These are phyloP conservation scores for Penicillium sp. DNA, from an alignment of 2,329 filamentous ascomycete genomes.

Conservation along the genomic window DNA sequence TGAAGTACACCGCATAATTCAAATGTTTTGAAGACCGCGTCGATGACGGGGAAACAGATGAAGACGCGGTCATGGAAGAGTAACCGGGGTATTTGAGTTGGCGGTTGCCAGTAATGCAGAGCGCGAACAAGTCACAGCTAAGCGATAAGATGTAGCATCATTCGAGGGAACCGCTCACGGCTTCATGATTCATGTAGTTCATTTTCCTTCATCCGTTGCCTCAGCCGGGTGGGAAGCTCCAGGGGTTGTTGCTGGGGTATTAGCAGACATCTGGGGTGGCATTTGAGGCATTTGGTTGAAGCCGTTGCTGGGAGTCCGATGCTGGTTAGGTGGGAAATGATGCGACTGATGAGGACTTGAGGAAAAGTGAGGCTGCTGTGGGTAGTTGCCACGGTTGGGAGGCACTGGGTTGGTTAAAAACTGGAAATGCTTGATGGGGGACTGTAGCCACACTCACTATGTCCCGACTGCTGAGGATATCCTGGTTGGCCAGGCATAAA, in stretches of 20 bases:
- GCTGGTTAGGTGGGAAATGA: conserved; percentile 59
- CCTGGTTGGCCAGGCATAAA: conserved; percentile 74
- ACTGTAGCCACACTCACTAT: conserved; percentile 60
- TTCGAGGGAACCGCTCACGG: not conserved
- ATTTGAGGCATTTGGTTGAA: conserved; percentile 50
- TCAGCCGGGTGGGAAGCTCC: conserved; percentile 43
- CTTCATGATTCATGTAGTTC: conserved; percentile 23
- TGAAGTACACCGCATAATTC: conserved; percentile 6
- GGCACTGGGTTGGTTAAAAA: conserved; percentile 54
- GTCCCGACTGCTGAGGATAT: conserved; percentile 69
- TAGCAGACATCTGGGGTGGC: conserved; percentile 46
- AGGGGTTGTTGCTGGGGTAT: conserved; percentile 26
- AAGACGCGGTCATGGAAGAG: conserved; percentile 3
- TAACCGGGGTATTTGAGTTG: conserved; percentile 4
- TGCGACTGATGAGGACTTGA: conserved; percentile 64
- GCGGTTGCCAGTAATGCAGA: conserved; percentile 6
- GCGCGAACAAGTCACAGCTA: conserved; percentile 2
- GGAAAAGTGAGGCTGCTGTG: conserved; percentile 61
- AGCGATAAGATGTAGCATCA: conserved; percentile 5
- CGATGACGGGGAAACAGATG: conserved; percentile 4
- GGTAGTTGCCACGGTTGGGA: conserved; percentile 59
- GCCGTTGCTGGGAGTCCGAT: conserved; percentile 56
- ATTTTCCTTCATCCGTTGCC: conserved; percentile 50
- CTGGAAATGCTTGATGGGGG: conserved; percentile 20
- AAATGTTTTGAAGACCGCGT: not conserved